Conservation (phyloP, 2,329 filamentous ascomycete genomes). For the Aspergillus sp. region DNA sequence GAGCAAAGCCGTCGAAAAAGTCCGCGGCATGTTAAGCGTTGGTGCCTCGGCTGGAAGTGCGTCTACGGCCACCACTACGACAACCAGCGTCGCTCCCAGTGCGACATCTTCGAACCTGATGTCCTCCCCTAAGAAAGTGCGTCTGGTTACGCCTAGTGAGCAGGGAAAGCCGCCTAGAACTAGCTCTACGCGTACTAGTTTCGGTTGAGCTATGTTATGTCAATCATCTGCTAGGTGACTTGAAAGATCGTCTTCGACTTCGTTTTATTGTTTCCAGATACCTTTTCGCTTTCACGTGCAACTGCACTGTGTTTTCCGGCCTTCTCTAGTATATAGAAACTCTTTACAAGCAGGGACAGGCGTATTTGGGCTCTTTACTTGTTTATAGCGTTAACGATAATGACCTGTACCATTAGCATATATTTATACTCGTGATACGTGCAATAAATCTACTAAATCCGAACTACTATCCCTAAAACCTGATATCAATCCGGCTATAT, state of each 20-base stretch:
- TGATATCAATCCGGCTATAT: neutral
- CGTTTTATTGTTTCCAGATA: neutral
- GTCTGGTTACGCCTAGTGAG: slow-evolving; percentile 46
- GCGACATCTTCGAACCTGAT: slow-evolving; percentile 33
- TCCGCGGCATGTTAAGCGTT: slow-evolving; percentile 43
- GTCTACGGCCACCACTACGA: slow-evolving; percentile 22
- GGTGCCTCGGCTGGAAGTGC: slow-evolving; percentile 26
- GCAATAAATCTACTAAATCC: neutral
- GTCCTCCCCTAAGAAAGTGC: slow-evolving; percentile 47
- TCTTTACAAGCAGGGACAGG: neutral
- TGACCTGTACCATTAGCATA: slow-evolving; percentile 4
- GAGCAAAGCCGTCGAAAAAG: slow-evolving; percentile 48
- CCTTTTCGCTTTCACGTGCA: neutral
- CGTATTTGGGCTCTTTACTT: neutral
- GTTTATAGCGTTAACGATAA: neutral
- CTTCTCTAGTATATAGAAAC: neutral
- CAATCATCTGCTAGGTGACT: neutral
- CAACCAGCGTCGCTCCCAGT: slow-evolving; percentile 20
- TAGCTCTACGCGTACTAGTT: slow-evolving; percentile 22
- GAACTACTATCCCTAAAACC: neutral
- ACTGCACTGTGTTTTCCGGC: neutral
- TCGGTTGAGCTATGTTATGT: slow-evolving; percentile 13
- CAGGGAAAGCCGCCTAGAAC: slow-evolving; percentile 31
- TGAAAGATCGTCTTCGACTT: neutral
- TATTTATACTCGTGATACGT: slow-evolving; percentile 3